Evolutionary conservation across 768 basidiomycete species (phyloP), one percentile per base, ranked within the genome.

Genomic region (Trametes cubensis): DNA sequence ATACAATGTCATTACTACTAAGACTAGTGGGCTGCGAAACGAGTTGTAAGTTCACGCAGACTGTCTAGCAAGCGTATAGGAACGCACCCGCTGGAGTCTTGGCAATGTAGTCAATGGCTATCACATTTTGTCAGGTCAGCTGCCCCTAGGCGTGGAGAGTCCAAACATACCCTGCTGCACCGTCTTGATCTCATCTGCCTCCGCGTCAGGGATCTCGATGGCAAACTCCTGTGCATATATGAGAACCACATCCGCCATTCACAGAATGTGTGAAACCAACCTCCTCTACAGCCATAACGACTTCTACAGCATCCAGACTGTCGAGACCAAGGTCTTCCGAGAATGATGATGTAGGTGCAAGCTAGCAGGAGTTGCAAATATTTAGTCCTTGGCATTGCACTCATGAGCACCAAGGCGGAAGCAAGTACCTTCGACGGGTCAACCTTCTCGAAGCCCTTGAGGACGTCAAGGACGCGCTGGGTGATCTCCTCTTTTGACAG

Each of bases 241-340:
- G 45, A 60, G 54, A 49, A 54, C 6, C 5, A 26, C 6, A 39
- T 23, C n/a, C 17, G 15, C 8, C 46, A 3, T n/a, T 2, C 18
- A n/a, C 26, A 20, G 4, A 40, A 21, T 25, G 41, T 45, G 41
- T 25, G 25, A n/a, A 17, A 58, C 72, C 47, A 67, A 86, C 89
- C 85, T 95, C 97, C 79, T 99, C 97, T 67, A 99, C 89, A 42
- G 96, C 94, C 95, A 99, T 97, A 69, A 98, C 92, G 26, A 98
- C 95, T 76, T 99, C 97, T 20, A 99, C 95, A 20, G 95, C 85
- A 75, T 99, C 97, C 73, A 99, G 79, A 70, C 95, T 98, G 77
- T 99, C 97, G 34, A 97, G 83, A 30, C 92, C 94, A 54, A 97
- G 83, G 80, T 97, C 93, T 48, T 85, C 81, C 54, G 85, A 77